Evolutionary conservation across 768 basidiomycete species (phyloP), one percentile per base, ranked within the genome.

Genomic region (Suillus tomentosus): DNA sequence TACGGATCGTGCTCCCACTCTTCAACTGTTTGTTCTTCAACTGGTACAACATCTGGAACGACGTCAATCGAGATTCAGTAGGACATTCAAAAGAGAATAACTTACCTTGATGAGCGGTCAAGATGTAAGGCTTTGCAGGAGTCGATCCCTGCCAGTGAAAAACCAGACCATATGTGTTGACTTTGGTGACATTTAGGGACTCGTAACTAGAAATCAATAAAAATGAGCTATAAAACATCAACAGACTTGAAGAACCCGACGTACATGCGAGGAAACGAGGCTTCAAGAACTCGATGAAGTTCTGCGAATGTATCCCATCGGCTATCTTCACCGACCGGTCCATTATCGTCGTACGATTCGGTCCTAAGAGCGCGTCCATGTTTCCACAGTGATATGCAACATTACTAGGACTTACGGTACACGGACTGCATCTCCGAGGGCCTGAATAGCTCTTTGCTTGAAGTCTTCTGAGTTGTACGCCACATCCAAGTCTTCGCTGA

Each of bases 201-300:
- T 78, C 56, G 68, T 87, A 83, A 34, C 84, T 85, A 57, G 13
- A 55, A 14, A 59, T 8, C 22, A 31, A 27, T 27, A 31, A 45
- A 34, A 19, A 19, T 37, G 43, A 61, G 48, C 24, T 31, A 42
- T 27, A 24, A 24, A 24, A 22, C 11, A 19, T 5, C 17, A 48
- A 51, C 19, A 36, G 24, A 27, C 15, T 17, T 27, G 40, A 37
- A 47, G 1, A 59, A 31, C 3, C 34, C 6, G 19, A 74, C 75
- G 56, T 74, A 90, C 80, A 81, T 83, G 73, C 87, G 79, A n/a
- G 87, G 84, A 68, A 89, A 94, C 43, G 88, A 74, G 34, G 70
- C 67, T 27, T 68, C 64, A 14, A 68, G 57, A 19, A 62, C 60
- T 11, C 59, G 42, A 37, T 68, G 68, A n/a, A 68, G 51, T 55